A percentile compares a stretch with the other conserved stretches of the same genome.
phyloP scores from a whole-genome alignment of 768 basidiomycete species.

The Solioccasus polychromus region DNA sequence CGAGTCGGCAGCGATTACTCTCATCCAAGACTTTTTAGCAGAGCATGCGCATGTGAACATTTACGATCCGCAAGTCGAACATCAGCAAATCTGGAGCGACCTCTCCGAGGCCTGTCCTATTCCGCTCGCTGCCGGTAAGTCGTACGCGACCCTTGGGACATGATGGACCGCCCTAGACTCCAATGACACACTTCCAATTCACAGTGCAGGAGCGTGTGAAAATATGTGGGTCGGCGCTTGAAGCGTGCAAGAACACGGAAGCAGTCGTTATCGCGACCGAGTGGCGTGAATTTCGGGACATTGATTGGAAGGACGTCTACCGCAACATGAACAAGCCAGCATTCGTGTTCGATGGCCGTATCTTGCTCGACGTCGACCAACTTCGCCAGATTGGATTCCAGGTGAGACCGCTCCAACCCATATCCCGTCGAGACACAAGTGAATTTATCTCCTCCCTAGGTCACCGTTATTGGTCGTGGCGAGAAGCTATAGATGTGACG shows the following conservation, averaged over 20 bases:
- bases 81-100: constrained; percentile 85
- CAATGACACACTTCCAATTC: background rate
- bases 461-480: constrained; percentile 59
- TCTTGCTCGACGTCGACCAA: constrained; percentile 79
- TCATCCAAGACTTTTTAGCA: constrained; percentile 89
- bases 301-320: constrained; percentile 90
- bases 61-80: constrained; percentile 89
- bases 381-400: constrained; percentile 89
- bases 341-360: constrained; percentile 91
- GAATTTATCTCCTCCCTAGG: too few species aligned
- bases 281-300: constrained; percentile 94
- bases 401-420: too few species aligned
- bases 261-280: constrained; percentile 96
- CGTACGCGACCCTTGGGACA: constrained; percentile 30
- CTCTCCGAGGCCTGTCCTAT: constrained; percentile 68
- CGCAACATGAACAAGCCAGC: constrained; percentile 95
- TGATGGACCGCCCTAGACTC: too few species aligned
- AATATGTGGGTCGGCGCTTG: constrained; percentile 72
- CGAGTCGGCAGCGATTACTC: constrained; percentile 92
- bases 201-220: constrained; percentile 87
- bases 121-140: constrained; percentile 60
- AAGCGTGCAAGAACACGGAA: constrained; percentile 86
- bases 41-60: constrained; percentile 86
- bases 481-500: constrained; percentile 38
- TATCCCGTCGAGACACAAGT: too few species aligned